These are phyloP conservation scores for Lactifluus subvellereus DNA, from an alignment of 768 basidiomycete species.

Conservation along the genomic window DNA sequence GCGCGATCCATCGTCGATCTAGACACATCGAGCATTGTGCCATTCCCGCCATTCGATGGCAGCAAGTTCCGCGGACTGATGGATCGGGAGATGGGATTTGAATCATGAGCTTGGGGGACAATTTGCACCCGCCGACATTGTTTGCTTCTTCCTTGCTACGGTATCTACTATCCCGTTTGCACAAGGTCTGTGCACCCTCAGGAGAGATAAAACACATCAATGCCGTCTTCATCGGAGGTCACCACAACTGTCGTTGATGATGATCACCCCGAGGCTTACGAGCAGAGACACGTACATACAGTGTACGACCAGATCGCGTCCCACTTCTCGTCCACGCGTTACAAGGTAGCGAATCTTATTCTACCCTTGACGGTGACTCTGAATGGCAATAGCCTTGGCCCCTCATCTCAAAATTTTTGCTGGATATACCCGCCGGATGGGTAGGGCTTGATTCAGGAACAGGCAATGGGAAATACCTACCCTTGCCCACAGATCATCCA, in stretches of 20 bases:
- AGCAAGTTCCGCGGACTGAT: constrained; percentile 59
- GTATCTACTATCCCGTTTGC: not conserved
- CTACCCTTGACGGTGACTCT: not conserved
- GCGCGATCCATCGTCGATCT: constrained; percentile 48
- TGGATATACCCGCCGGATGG: constrained; percentile 65
- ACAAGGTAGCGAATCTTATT: constrained; percentile 52
- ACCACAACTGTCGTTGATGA: constrained; percentile 35
- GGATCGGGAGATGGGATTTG: constrained; percentile 76
- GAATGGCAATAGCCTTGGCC: constrained; percentile 71
- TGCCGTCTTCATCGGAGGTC: constrained; percentile 32
- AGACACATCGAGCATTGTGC: constrained; percentile 39
- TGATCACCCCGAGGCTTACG: constrained; percentile 54
- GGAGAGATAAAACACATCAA: constrained; percentile 9
- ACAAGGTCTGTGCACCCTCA: not conserved
- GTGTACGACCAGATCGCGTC: constrained; percentile 82
- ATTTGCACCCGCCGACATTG: not conserved
- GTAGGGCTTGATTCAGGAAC: constrained; percentile 93
- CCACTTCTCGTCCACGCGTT: constrained; percentile 86
- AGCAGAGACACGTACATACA: constrained; percentile 69
- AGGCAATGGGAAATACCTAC: constrained; percentile 97
- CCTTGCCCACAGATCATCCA: constrained; percentile 59
- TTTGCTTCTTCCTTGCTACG: not conserved
- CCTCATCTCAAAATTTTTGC: constrained; percentile 70
- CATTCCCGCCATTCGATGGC: constrained; percentile 66
- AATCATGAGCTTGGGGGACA: constrained; percentile 1